These are phyloP conservation scores for Ustilago esculenta DNA, from an alignment of 1,284 basidiomycete genomes.

Conservation along the genomic window DNA sequence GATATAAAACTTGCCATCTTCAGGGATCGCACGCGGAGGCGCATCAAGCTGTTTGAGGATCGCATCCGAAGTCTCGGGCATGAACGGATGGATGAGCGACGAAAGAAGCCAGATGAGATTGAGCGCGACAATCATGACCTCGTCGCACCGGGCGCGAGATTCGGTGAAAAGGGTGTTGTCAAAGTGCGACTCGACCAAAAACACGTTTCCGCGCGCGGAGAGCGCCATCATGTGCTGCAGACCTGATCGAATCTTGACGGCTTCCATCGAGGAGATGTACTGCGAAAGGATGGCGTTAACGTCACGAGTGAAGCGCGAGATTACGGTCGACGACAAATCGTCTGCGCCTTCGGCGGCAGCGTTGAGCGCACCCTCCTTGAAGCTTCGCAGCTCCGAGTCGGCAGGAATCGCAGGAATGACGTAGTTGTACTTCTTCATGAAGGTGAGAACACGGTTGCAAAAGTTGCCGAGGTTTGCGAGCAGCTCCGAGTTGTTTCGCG, in stretches of 20 bases:
- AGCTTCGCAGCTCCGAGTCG: conserved; percentile 48
- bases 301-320: conserved; percentile 75
- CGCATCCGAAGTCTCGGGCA: conserved; percentile 86
- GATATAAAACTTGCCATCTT: conserved; percentile 70
- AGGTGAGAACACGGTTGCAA: conserved; percentile 93
- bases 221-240: conserved; percentile 88
- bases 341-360: conserved; percentile 34
- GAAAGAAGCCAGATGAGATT: conserved; percentile 94
- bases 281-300: conserved; percentile 82
- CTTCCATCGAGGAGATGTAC: conserved; percentile 89
- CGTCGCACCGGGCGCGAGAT: conserved; percentile 84
- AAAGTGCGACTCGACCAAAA: conserved; percentile 89
- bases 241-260: conserved; percentile 86
- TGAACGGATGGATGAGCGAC: conserved; percentile 89
- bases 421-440: conserved; percentile 86
- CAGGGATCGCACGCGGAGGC: conserved; percentile 77
- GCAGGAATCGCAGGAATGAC: conserved; percentile 71
- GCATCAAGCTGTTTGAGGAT: conserved; percentile 91
- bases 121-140: conserved; percentile 84
- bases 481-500: conserved; percentile 91
- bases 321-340: conserved; percentile 35
- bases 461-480: conserved; percentile 99
- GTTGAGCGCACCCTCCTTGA: conserved; percentile 37
- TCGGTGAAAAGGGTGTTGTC: conserved; percentile 88
- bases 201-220: conserved; percentile 90